These are phyloP conservation scores for Pichia sp. DNA, from an alignment of 1,139 yeast genomes.

Conservation along the genomic window DNA sequence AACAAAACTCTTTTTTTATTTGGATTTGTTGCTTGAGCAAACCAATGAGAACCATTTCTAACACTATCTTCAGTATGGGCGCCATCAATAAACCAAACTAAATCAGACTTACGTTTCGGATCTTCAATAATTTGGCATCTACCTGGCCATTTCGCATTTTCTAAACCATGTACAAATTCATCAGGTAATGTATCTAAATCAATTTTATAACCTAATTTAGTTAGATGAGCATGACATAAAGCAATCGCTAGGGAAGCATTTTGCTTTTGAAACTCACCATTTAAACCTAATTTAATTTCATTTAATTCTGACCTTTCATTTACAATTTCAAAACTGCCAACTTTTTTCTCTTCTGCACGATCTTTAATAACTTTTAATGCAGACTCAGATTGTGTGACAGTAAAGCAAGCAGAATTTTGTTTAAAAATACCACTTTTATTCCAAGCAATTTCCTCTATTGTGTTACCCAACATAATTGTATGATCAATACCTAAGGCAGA, in stretches of 20 bases:
- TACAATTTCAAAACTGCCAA: conserved; percentile 48
- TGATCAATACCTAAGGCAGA: conserved; percentile 90
- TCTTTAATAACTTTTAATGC: conserved; percentile 47
- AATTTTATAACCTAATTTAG: conserved; percentile 35
- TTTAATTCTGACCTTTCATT: conserved; percentile 36
- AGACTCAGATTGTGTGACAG: conserved; percentile 48
- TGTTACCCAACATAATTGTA: conserved; percentile 78
- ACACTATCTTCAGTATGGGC: conserved; percentile 93
- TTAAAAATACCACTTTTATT: conserved; percentile 95
- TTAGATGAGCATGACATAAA: conserved; percentile 61
- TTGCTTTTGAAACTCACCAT: conserved; percentile 76
- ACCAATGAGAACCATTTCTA: conserved; percentile 77
- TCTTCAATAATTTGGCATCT: conserved; percentile 71
- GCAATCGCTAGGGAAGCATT: conserved; percentile 88
- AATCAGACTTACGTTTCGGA: conserved; percentile 34
- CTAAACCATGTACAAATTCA: conserved; percentile 59
- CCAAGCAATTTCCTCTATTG: conserved; percentile 90
- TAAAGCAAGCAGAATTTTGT: conserved; percentile 54
- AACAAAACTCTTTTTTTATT: conserved; percentile 43
- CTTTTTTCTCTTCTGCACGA: conserved; percentile 62
- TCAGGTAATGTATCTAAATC: conserved; percentile 42
- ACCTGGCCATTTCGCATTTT: conserved; percentile 82
- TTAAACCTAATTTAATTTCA: conserved; percentile 60
- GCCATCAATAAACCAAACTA: conserved; percentile 86
- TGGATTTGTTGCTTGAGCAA: conserved; percentile 33